Conservation (phyloP, 768 basidiomycete genomes). For the Boletus pseudopeckii region DNA sequence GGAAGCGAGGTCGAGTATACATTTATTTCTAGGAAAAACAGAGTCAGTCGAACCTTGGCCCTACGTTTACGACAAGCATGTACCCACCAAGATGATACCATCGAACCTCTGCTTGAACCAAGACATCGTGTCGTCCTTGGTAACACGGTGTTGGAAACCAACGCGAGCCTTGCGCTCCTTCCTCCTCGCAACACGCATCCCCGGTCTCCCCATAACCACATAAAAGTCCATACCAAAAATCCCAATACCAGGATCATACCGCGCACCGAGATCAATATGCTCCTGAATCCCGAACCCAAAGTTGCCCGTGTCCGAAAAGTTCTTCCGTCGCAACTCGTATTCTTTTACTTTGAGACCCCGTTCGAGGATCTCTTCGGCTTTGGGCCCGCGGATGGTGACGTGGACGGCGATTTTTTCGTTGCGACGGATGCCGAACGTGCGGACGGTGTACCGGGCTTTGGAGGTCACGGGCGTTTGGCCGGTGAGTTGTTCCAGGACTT, state of each 20-base stretch:
- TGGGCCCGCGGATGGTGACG: conserved; percentile 98
- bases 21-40: conserved; percentile 23
- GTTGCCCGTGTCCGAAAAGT: conserved; percentile 99
- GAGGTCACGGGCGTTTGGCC: conserved; percentile 99
- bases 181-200: conserved; percentile 85
- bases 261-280: conserved; percentile 98
- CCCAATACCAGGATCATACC: conserved; percentile 98
- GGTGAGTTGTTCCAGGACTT: conserved; percentile 98
- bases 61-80: not conserved
- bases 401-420: conserved; percentile 99
- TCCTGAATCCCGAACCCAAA: conserved; percentile 99
- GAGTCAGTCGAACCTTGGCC: not conserved
- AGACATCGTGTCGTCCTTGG: conserved; percentile 93
- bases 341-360: conserved; percentile 99
- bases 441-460: conserved; percentile 99
- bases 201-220: conserved; percentile 96
- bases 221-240: conserved; percentile 99
- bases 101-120: conserved; percentile 99
- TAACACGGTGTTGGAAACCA: conserved; percentile 86
- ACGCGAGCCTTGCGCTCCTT: conserved; percentile 85
- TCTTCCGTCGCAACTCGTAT: conserved; percentile 94
- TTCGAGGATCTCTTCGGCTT: conserved; percentile 99
- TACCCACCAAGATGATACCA: conserved; percentile 87
- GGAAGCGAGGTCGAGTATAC: conserved; percentile 1
- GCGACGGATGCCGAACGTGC: conserved; percentile 97